Base-by-base conservation (phyloP, 805 yeast species). In the Candida tammaniensis region DNA sequence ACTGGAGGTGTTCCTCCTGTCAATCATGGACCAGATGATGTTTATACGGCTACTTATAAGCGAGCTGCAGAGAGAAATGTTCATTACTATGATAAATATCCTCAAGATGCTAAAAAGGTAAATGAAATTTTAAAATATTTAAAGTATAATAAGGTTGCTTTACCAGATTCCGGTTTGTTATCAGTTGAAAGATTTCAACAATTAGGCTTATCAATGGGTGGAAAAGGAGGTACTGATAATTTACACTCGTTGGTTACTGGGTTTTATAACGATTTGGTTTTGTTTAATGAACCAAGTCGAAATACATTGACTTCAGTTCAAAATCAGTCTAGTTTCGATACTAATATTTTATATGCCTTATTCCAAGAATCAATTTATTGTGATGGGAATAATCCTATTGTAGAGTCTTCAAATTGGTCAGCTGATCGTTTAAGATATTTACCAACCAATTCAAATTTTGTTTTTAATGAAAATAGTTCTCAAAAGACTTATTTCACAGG, bases 1-100 rank as follows among this genome's bases (percentile, higher is more conserved):
- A 69, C 82, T 1, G 83, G 80, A 1, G 83, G 82, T 5, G 61
- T 77, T 10, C 82, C 83, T 2, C 82, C 82, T 1, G 49, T 77
- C 12, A 60, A 58, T 5, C 48, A 44, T 20, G 45, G 59, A 1
- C 65, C 74, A 4, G 75, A 70, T 31, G 69, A 70, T 24, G 80
- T 77, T 7, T 74, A 76, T 43, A 35, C 38, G 8, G 72, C 71
- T 2, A 72, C 80, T 3, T 74, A 68, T 39, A 43, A 57, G 20
- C 52, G 75, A 13, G 71, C 78, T 1, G 56, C 38, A 13, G 75
- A 73, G 33, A 52, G 80, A 31, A 76, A 77, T 46, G 38, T 45
- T 13, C 74, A 65, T 28, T 76, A 61, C 47, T 78, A 70, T 48
- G 37, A 47, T 3, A 71, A 68, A 46, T 78, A 64, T 40, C 79